Percentiles rank a stretch among this genome's conserved stretches.
Evolutionary conservation across 805 yeast species (phyloP).

Genomic region (Wickerhamomyces mucosus): DNA sequence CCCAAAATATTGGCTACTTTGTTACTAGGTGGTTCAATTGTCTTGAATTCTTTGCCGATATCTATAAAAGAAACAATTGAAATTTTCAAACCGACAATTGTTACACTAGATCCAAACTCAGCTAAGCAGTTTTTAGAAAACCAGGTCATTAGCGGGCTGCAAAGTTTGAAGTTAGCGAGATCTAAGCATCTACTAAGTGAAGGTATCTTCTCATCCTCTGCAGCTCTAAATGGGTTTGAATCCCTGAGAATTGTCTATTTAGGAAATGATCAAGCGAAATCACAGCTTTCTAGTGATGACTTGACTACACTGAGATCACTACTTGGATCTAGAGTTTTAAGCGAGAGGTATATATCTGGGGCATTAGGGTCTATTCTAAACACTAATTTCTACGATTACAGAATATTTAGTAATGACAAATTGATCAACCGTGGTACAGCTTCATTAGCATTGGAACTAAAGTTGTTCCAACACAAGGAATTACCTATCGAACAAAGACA

Average conservation of each 20-base stretch:
- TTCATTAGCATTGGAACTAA: slow-evolving; percentile 51
- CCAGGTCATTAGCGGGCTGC: slow-evolving; percentile 3
- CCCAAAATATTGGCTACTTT: slow-evolving; percentile 28
- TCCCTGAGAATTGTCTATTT: slow-evolving; percentile 18
- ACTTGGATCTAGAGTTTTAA: slow-evolving; percentile 40
- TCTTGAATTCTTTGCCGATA: slow-evolving; percentile 19
- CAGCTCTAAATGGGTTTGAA: slow-evolving; percentile 25
- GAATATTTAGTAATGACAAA: slow-evolving; percentile 31
- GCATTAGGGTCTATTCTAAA: slow-evolving; percentile 49
- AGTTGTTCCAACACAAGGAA: slow-evolving; percentile 29
- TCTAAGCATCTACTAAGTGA: slow-evolving; percentile 15
- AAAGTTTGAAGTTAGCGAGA: slow-evolving; percentile 10
- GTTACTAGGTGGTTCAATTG: slow-evolving; percentile 24
- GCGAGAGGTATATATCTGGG: slow-evolving; percentile 36
- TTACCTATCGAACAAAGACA: slow-evolving; percentile 24
- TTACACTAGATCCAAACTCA: slow-evolving; percentile 1
- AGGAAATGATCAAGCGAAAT: slow-evolving; percentile 4
- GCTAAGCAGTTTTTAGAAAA: slow-evolving; percentile 5
- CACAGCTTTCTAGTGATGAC: slow-evolving; percentile 14
- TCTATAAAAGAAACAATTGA: slow-evolving; percentile 6
- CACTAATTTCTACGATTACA: slow-evolving; percentile 54
- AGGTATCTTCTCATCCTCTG: slow-evolving; percentile 11
- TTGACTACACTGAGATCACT: slow-evolving; percentile 35
- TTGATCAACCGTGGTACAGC: slow-evolving; percentile 45
- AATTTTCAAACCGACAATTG: slow-evolving; percentile 9